These are phyloP conservation scores for Tephrocybe sp. DNA, from an alignment of 768 basidiomycete species.

Conservation along the genomic window DNA sequence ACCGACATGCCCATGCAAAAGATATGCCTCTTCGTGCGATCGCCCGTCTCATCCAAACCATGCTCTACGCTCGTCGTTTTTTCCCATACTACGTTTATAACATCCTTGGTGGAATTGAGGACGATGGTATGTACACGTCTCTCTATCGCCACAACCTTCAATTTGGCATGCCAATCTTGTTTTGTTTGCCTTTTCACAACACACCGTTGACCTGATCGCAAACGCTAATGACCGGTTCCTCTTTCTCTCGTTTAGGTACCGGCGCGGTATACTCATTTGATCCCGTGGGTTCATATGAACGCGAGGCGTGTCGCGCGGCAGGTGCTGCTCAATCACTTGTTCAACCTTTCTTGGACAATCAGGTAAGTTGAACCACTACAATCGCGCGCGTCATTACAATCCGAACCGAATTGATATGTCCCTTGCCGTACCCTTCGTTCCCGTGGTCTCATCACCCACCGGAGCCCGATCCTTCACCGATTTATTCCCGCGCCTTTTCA, in stretches of 20 bases:
- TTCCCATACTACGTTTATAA: constrained; percentile 99
- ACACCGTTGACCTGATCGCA: constrained; percentile 1
- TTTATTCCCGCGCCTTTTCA: constrained; percentile 34
- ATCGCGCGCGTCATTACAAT: constrained; percentile 14
- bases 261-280: constrained; percentile 99
- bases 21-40: constrained; percentile 97
- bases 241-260: constrained; percentile 54
- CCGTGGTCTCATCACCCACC: constrained; percentile 11
- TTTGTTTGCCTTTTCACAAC: constrained; percentile 9
- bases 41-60: constrained; percentile 97
- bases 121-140: constrained; percentile 70
- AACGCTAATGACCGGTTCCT: constrained; percentile 10
- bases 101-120: constrained; percentile 94
- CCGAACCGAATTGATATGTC: constrained; percentile 20
- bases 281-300: constrained; percentile 97
- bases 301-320: constrained; percentile 94
- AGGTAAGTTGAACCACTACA: constrained; percentile 57
- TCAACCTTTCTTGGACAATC: constrained; percentile 98
- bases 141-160: constrained; percentile 13
- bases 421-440: constrained; percentile 13
- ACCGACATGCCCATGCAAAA: constrained; percentile 94
- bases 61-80: constrained; percentile 94
- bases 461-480: constrained; percentile 48
- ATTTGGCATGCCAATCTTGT: constrained; percentile 21
- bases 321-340: constrained; percentile 94